These are phyloP conservation scores for Aspergillus spinulosporus DNA, from an alignment of 2,329 filamentous ascomycete species.

Conservation along the genomic window DNA sequence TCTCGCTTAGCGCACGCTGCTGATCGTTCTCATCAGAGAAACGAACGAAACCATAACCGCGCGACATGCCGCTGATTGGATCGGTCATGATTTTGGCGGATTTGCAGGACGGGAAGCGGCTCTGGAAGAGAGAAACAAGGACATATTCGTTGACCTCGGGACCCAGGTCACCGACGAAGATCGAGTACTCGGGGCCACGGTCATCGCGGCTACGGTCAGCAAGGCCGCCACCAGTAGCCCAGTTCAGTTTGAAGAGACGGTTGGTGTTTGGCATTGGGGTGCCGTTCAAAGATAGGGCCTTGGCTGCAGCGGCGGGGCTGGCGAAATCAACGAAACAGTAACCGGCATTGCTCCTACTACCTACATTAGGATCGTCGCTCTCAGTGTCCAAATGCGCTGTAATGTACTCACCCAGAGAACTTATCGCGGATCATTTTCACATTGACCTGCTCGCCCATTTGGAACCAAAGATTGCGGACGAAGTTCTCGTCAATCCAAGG, in stretches of 20 bases:
- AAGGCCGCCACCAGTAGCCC: constrained; percentile 93
- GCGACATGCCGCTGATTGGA: constrained; percentile 94
- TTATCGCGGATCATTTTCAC: constrained; percentile 99
- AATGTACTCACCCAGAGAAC: constrained; percentile 78
- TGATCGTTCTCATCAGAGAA: constrained; percentile 96
- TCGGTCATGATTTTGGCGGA: constrained; percentile 99
- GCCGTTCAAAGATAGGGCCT: constrained; percentile 88
- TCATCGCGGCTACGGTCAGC: constrained; percentile 89
- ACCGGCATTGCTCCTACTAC: constrained; percentile 77
- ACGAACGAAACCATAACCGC: constrained; percentile 95
- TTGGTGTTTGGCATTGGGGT: constrained; percentile 88
- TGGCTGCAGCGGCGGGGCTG: constrained; percentile 78
- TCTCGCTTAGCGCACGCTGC: constrained; percentile 91
- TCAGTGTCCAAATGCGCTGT: background rate
- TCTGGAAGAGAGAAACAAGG: constrained; percentile 93
- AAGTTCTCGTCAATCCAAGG: constrained; percentile 99
- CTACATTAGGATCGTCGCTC: constrained; percentile 42
- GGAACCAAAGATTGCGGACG: constrained; percentile 90
- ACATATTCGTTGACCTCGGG: constrained; percentile 99
- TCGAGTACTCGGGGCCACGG: constrained; percentile 91
- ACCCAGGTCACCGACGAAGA: constrained; percentile 96
- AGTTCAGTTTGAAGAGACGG: constrained; percentile 97
- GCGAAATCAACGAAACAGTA: constrained; percentile 98
- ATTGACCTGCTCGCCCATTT: constrained; percentile 91
- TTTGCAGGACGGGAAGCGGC: constrained; percentile 95